These are phyloP conservation scores for Fusarium piperis DNA, from an alignment of 2,329 filamentous ascomycete species.

Conservation along the genomic window DNA sequence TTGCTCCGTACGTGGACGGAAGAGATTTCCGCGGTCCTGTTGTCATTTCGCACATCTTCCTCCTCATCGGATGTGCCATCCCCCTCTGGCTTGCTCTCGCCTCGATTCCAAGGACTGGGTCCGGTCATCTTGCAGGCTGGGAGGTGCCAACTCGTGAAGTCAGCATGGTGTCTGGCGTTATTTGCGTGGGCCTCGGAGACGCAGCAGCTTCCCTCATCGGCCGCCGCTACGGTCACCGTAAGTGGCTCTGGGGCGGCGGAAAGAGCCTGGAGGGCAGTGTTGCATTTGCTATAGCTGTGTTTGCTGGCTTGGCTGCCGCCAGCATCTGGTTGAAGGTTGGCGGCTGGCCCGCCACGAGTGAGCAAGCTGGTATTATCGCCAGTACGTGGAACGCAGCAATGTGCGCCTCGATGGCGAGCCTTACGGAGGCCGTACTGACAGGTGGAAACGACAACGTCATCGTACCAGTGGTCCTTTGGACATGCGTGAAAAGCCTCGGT, in stretches of 20 bases:
- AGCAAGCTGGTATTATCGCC: constrained; percentile 49
- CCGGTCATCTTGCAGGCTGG: constrained; percentile 74
- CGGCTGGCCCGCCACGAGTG: constrained; percentile 70
- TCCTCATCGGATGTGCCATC: constrained; percentile 93
- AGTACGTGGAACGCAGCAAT: constrained; percentile 72
- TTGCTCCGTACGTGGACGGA: constrained; percentile 94
- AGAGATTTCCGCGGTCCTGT: constrained; percentile 92
- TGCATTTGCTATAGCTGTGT: constrained; percentile 86
- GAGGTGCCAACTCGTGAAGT: constrained; percentile 78
- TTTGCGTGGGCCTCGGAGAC: constrained; percentile 95
- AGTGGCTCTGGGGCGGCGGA: constrained; percentile 97
- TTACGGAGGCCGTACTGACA: constrained; percentile 94
- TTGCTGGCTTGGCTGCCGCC: constrained; percentile 74
- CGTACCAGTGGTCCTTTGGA: constrained; percentile 92
- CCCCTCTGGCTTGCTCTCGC: constrained; percentile 91
- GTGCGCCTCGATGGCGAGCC: constrained; percentile 82
- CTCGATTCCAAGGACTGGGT: constrained; percentile 67
- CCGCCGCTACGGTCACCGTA: constrained; percentile 82
- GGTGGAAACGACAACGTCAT: constrained; percentile 99
- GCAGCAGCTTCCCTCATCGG: constrained; percentile 92
- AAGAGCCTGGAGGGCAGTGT: constrained; percentile 91
- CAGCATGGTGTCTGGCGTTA: constrained; percentile 90
- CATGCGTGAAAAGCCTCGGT: constrained; percentile 82
- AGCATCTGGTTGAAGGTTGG: constrained; percentile 81
- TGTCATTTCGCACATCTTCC: constrained; percentile 94